Base-by-base conservation (phyloP, 257 asterid genomes). In the Solanum pinnatisectum region DNA sequence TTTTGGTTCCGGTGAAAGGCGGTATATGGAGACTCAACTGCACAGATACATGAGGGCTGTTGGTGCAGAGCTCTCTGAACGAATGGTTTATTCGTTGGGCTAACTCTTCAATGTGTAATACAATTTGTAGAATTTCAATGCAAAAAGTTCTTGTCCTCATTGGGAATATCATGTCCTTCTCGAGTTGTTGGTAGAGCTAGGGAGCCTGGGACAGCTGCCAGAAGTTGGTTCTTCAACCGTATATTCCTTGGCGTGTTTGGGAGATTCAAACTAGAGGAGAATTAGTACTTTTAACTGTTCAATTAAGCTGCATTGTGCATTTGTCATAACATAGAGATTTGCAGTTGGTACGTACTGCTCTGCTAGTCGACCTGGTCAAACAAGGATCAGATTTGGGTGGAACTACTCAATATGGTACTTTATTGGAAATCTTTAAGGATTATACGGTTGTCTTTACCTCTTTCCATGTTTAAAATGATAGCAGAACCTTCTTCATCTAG, bases 61-160 rank as follows among this genome's bases (percentile, higher is more conserved):
- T 89, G 99, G 99, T 63, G 82, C 88, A 6, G 98, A 96, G 88
- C 99, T 97, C 74, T 92, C 98, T 30, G 90, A 92, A 90, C 90
- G 92, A 87, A 95, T 96, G 96, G 98, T 94, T 70, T 96, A 93
- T 93, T 91, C 92, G 8, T 91, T 90, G 14, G 94, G 92, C 42
- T 96, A 95, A 94, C 89, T 44, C 86, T 30, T 37, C 73, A 73
- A 40, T 74, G 83, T 22, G 52, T 36, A 20, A 73, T 73, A 36
- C 32, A 73, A 10, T 73, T 73, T 73, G 18, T 22, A 5, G 30
- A 36, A 73, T 22, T 73, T 30, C 42, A 46, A 15, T 82, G 42
- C 70, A 82, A 30, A 46, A 49, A 49, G 22, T 10, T 81, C 18
- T 46, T 82, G 30, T 33, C 44, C 86, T 82, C 22, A 20, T 82